Percentiles rank a stretch among this genome's conserved stretches.
Evolutionary conservation across 352 stramenopile species (phyloP).

Genomic region (Pythium apleroticum): DNA sequence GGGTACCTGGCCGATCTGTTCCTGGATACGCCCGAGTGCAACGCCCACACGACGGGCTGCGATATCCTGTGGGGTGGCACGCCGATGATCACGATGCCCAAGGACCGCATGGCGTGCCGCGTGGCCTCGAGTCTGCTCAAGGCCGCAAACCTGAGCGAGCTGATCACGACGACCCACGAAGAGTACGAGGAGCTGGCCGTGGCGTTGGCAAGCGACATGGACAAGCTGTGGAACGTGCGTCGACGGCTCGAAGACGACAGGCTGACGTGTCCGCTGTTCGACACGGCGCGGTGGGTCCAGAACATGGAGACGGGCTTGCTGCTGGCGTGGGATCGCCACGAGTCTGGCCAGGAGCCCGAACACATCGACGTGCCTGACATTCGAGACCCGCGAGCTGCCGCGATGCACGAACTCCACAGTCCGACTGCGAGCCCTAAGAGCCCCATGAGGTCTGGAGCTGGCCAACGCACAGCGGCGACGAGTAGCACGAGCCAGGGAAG

Average conservation of each 20-base stretch:
- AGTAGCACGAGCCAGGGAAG: not conserved
- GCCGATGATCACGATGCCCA: conserved; percentile 89
- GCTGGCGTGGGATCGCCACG: conserved; percentile 73
- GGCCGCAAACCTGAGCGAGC: conserved; percentile 71
- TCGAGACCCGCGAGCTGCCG: conserved; percentile 36
- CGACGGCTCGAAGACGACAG: conserved; percentile 70
- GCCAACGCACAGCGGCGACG: not conserved
- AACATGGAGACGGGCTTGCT: conserved; percentile 84
- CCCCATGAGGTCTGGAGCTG: not conserved
- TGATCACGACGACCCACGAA: conserved; percentile 72
- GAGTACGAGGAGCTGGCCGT: conserved; percentile 93
- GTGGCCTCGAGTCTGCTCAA: conserved; percentile 88
- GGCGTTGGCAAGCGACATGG: conserved; percentile 82
- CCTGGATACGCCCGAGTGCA: conserved; percentile 90
- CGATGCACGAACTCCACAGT: conserved; percentile 14
- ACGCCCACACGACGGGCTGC: conserved; percentile 90
- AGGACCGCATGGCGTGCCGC: conserved; percentile 89
- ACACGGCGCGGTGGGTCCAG: conserved; percentile 74
- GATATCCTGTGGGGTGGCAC: conserved; percentile 92
- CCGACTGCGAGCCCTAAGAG: conserved; percentile 24
- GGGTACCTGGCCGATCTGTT: conserved; percentile 91
- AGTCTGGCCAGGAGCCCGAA: conserved; percentile 59
- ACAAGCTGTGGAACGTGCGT: conserved; percentile 78
- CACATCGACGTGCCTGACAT: conserved; percentile 85
- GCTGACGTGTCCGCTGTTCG: conserved; percentile 71